Evolutionary conservation across 805 yeast genomes (phyloP).

Genomic region (Zygoascus bituminiphila): DNA sequence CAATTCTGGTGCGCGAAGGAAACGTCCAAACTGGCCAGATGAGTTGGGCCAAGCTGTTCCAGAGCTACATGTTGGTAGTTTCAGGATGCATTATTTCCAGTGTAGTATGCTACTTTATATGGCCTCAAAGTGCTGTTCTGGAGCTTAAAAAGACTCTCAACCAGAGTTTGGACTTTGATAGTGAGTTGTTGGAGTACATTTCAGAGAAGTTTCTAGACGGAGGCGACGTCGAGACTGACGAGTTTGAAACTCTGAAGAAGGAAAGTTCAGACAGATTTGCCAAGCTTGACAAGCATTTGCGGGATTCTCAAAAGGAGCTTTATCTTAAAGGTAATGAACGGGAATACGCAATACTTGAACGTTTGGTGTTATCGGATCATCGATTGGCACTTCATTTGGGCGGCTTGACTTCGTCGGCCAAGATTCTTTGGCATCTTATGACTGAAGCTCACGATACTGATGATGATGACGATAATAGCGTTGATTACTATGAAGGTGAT

Average conservation of each 20-base stretch:
- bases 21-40: conserved; percentile 49
- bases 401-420: conserved; percentile 60
- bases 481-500: background rate
- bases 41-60: conserved; percentile 45
- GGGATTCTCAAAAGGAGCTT: conserved; percentile 59
- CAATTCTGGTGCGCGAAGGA: conserved; percentile 69
- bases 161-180: conserved; percentile 44
- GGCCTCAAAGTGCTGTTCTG: conserved; percentile 53
- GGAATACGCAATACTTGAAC: conserved; percentile 39
- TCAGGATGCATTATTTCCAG: conserved; percentile 55
- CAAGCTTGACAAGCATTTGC: conserved; percentile 35
- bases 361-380: conserved; percentile 45
- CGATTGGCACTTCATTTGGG: conserved; percentile 50
- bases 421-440: conserved; percentile 53
- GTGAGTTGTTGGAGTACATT: conserved; percentile 39
- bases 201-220: conserved; percentile 44
- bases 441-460: conserved; percentile 20
- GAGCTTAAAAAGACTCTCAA: conserved; percentile 40
- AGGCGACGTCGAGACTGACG: conserved; percentile 33
- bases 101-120: conserved; percentile 49
- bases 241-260: conserved; percentile 27
- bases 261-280: conserved; percentile 36
- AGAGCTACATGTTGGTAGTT: conserved; percentile 49
- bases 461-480: background rate
- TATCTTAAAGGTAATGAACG: conserved; percentile 44